phyloP scores from a whole-genome alignment of 2,329 filamentous ascomycete species.

The Drechslerella coelobrocha region DNA sequence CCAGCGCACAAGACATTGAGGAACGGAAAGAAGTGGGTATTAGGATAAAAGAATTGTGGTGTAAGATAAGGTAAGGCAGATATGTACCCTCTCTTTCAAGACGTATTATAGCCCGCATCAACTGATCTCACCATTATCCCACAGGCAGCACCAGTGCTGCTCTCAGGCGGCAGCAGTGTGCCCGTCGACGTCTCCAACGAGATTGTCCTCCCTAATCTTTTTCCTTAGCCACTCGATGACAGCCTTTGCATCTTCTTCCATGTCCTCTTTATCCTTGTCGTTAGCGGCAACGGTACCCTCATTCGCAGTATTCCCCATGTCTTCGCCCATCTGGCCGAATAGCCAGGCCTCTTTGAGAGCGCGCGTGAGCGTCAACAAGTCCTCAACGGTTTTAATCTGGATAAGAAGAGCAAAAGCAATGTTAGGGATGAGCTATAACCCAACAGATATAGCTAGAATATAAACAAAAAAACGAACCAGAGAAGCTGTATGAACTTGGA shows the following conservation, averaged over 20 bases:
- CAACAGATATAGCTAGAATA: not conserved
- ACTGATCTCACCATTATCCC: not conserved
- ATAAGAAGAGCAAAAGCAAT: not conserved
- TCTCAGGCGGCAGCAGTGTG: not conserved
- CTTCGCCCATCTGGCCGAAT: constrained; percentile 66
- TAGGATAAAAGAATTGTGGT: not conserved
- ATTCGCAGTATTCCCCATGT: constrained; percentile 13
- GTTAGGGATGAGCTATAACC: constrained; percentile 2
- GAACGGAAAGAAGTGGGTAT: constrained; percentile 17
- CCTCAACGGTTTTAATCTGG: constrained; percentile 69
- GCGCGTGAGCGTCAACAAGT: constrained; percentile 67
- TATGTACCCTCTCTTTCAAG: not conserved
- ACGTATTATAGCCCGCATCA: not conserved
- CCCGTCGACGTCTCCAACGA: not conserved
- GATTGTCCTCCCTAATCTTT: constrained; percentile 32
- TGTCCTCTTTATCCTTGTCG: constrained; percentile 58
- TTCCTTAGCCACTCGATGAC: constrained; percentile 43
- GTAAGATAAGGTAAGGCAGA: not conserved
- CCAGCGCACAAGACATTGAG: constrained; percentile 4
- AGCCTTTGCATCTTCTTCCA: constrained; percentile 56
- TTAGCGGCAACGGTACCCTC: constrained; percentile 61
- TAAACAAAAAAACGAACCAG: constrained; percentile 60
- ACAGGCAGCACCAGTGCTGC: not conserved
- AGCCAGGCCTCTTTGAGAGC: constrained; percentile 72
- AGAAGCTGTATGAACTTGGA: constrained; percentile 67